Base-by-base conservation (phyloP, 73 alveolate species). In the Durusdinium trenchii region DNA sequence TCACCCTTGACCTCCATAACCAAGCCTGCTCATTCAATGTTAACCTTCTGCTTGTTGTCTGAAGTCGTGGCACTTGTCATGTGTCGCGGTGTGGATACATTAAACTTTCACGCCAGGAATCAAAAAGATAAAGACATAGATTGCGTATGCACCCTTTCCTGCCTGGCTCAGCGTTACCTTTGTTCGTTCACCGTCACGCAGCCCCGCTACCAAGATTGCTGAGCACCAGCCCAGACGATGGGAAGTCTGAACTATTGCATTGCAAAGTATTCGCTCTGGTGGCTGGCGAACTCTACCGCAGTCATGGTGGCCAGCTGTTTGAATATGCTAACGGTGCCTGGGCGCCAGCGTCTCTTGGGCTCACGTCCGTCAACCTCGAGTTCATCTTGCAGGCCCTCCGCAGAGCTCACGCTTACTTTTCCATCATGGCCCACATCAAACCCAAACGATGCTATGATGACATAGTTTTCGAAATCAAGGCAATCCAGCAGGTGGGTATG, bases 321-420 rank as follows among this genome's bases (percentile, higher is more conserved):
- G 95, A 86, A 36, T 86, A 86, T 45, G 40, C 60, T 46, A 86
- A 86, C n/a, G 95, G 95, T 36, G 81, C 61, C 30, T 86, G 95
- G 95, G 61, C 60, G 20, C 82, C 61, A 14, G 95, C 82, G 0
- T 6, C 43, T 86, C 94, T 48, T 3, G 83, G 83, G 46, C 18
- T 86, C 62, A 86, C 82, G 6, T 86, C 95, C 6, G 95, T 86
- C 5, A 50, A 36, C 45, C 82, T 86, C 3, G 95, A 57, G 46
- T 86, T 86, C 61, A 1, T 57, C 10, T 35, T 86, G 57, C 12
- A 18, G 64, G 95, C 95, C 1, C 81, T 86, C 35, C 54, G 95
- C 43, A 5, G 95, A 18, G 95, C 95, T 1, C 95, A 86, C 32
- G 95, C 95, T 30, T 86, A 86, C 48, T 57, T 38, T 32, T 42